Conservation (phyloP, 352 stramenopile genomes). For the Globisporangium camurandrum region DNA sequence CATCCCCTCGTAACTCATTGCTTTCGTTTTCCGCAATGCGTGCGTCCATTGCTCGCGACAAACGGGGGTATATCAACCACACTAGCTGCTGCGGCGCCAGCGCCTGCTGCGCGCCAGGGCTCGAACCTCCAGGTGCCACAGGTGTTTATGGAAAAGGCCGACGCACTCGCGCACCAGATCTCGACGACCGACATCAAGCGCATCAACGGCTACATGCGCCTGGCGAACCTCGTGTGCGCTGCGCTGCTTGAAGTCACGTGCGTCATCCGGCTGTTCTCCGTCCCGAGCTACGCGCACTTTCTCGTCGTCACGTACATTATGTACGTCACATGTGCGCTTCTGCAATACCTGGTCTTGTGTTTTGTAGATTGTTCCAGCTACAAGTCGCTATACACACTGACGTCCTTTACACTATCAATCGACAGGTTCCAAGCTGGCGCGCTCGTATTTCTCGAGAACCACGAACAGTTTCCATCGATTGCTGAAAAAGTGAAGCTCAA, state of each 20-base stretch:
- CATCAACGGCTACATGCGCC: slow-evolving; percentile 83
- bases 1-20: neutral
- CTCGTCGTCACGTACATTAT: slow-evolving; percentile 83
- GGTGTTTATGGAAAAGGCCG: slow-evolving; percentile 57
- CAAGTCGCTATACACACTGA: too few relatives aligned
- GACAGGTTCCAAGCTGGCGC: slow-evolving; percentile 46
- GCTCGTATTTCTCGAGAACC: slow-evolving; percentile 80
- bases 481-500: slow-evolving; percentile 79
- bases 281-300: slow-evolving; percentile 76
- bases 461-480: slow-evolving; percentile 72
- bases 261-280: slow-evolving; percentile 72
- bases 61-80: neutral
- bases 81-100: slow-evolving; percentile 10
- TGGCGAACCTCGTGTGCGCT: slow-evolving; percentile 65
- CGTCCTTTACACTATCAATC: slow-evolving; percentile 1
- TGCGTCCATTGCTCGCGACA: neutral
- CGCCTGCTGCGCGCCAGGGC: slow-evolving; percentile 21
- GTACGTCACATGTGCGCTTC: slow-evolving; percentile 23
- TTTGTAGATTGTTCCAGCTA: too few relatives aligned
- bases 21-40: neutral
- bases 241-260: slow-evolving; percentile 60
- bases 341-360: neutral
- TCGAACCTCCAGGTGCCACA: slow-evolving; percentile 55
- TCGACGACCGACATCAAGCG: slow-evolving; percentile 68
- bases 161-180: slow-evolving; percentile 67